Percentiles rank a stretch among this genome's conserved stretches.
These are phyloP conservation scores for Tetradesmus obliquus DNA, from an alignment of 139 green algal genomes.

Conservation along the genomic window DNA sequence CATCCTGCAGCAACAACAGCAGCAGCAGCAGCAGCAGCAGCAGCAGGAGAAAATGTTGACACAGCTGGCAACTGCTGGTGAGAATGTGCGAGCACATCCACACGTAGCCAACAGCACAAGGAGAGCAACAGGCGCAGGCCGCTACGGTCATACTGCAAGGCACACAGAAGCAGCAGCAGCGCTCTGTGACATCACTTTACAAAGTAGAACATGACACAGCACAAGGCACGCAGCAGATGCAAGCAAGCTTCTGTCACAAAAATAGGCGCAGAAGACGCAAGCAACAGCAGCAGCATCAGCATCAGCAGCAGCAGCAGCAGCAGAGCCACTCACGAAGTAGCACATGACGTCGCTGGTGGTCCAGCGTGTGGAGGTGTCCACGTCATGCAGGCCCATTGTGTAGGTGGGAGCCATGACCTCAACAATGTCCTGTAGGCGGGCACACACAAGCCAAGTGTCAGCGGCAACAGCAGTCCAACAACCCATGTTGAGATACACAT, in stretches of 20 bases:
- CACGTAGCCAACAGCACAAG: not conserved
- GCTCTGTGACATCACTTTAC: too few relatives aligned
- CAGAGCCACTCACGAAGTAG: conserved; percentile 60
- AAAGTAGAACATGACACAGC: too few relatives aligned
- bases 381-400: conserved; percentile 69
- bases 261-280: too few relatives aligned
- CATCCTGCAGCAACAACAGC: not conserved
- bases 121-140: not conserved
- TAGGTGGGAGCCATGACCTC: conserved; percentile 75
- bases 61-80: not conserved
- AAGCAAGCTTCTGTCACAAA: not conserved
- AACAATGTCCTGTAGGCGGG: conserved; percentile 65
- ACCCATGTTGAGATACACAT: not conserved
- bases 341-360: conserved; percentile 75
- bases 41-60: not conserved
- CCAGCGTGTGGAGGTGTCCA: conserved; percentile 67
- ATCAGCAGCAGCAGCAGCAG: not conserved
- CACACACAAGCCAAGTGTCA: not conserved
- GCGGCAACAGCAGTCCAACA: not conserved
- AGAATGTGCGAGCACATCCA: not conserved
- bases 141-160: too few relatives aligned
- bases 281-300: not conserved
- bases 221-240: not conserved
- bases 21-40: not conserved
- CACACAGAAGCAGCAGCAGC: too few relatives aligned